A percentile compares a stretch with the other conserved stretches of the same genome.
phyloP scores from a whole-genome alignment of 371 early-diverging fungal genomes.

The Mucor racemosus region DNA sequence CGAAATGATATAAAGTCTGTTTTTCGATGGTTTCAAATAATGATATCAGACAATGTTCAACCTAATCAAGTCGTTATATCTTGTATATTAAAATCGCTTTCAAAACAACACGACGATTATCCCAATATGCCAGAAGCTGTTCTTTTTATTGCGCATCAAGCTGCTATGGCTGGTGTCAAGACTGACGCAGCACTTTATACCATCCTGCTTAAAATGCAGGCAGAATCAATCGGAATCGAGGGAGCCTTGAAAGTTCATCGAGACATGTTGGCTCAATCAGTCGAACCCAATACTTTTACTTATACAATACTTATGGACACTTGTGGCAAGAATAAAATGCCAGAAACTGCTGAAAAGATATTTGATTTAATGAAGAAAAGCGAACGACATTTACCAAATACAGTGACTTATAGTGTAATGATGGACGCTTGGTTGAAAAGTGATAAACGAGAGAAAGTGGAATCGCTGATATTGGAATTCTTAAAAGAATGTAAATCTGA shows the following conservation, averaged over 20 bases:
- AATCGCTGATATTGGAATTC: constrained; percentile 38
- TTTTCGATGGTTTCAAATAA: constrained; percentile 50
- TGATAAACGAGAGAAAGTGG: constrained; percentile 35
- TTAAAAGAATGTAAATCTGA: constrained; percentile 28
- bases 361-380: constrained; percentile 50
- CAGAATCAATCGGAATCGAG: constrained; percentile 32
- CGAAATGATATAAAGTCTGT: constrained; percentile 31
- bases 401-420: constrained; percentile 50
- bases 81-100: constrained; percentile 39
- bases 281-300: constrained; percentile 49
- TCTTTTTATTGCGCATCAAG: constrained; percentile 39
- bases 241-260: constrained; percentile 42
- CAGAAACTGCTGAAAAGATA: constrained; percentile 48
- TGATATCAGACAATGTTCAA: constrained; percentile 32
- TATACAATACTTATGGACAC: constrained; percentile 46
- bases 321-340: constrained; percentile 36
- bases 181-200: constrained; percentile 48
- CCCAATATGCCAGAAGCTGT: constrained; percentile 27
- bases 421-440: constrained; percentile 47
- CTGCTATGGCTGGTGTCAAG: constrained; percentile 40
- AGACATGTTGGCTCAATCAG: constrained; percentile 39
- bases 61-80: constrained; percentile 42
- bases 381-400: constrained; percentile 35
- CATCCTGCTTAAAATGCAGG: constrained; percentile 41
- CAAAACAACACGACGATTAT: constrained; percentile 10